phyloP scores from a whole-genome alignment of 768 basidiomycete genomes.

The Leucocoprinus birnbaumii region DNA sequence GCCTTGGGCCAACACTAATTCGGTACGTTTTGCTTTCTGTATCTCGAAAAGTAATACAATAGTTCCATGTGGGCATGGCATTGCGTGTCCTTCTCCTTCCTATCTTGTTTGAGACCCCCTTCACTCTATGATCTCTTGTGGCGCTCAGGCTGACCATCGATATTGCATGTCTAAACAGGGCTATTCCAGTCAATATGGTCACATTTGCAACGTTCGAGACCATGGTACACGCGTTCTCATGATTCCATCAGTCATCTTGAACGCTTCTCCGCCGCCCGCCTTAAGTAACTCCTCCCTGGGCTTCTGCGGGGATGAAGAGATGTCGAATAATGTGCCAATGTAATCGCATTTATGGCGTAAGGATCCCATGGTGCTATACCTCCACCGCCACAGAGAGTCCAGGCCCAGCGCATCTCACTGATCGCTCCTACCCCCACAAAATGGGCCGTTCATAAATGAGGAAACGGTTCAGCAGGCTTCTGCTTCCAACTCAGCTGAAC shows the following conservation, averaged over 20 bases:
- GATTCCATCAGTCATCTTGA: neutral
- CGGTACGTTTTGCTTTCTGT: constrained; percentile 43
- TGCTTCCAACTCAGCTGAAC: constrained; percentile 5
- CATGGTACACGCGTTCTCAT: constrained; percentile 39
- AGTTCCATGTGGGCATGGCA: neutral
- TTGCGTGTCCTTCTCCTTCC: neutral
- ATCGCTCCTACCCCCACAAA: neutral
- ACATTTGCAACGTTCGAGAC: constrained; percentile 75
- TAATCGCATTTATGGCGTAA: neutral
- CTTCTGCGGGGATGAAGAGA: too few species aligned
- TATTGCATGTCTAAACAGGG: constrained; percentile 34
- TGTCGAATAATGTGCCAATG: neutral
- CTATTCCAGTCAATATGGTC: constrained; percentile 86
- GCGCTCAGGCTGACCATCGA: neutral
- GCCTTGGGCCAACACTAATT: constrained; percentile 77
- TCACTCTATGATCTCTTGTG: neutral
- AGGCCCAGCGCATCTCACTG: neutral
- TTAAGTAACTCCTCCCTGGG: too few species aligned
- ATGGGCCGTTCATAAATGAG: constrained; percentile 1
- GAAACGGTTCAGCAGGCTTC: neutral
- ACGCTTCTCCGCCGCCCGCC: neutral
- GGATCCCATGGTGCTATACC: neutral
- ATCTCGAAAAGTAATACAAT: neutral
- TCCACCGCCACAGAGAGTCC: neutral
- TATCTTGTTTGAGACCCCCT: constrained; percentile 1